phyloP scores from a whole-genome alignment of 805 yeast species.

The Metschnikowia matae region DNA sequence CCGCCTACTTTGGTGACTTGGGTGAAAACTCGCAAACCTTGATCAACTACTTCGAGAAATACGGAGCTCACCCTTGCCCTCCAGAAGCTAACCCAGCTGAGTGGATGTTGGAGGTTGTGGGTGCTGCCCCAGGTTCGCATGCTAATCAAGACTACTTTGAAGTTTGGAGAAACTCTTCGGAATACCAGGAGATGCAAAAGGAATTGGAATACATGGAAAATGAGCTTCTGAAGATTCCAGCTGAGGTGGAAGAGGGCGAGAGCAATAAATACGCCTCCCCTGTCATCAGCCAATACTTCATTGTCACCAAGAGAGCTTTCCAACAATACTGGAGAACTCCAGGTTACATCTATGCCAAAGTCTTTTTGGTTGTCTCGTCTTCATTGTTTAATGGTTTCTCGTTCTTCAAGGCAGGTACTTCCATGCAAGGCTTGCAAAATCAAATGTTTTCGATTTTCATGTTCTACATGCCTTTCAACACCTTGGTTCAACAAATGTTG shows the following conservation, averaged over 20 bases:
- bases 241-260: slow-evolving; percentile 21
- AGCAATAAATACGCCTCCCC: slow-evolving; percentile 19
- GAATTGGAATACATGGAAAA: slow-evolving; percentile 64
- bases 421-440: slow-evolving; percentile 62
- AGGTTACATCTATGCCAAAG: slow-evolving; percentile 57
- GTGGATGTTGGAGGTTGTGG: slow-evolving; percentile 86
- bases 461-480: slow-evolving; percentile 37
- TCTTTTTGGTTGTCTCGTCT: slow-evolving; percentile 49
- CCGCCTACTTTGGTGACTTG: slow-evolving; percentile 79
- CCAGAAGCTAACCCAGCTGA: slow-evolving; percentile 21
- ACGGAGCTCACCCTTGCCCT: slow-evolving; percentile 66
- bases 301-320: slow-evolving; percentile 17
- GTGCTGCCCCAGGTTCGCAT: slow-evolving; percentile 78
- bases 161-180: slow-evolving; percentile 72
- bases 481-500: slow-evolving; percentile 39
- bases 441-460: slow-evolving; percentile 53
- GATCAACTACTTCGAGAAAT: slow-evolving; percentile 61
- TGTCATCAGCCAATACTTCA: slow-evolving; percentile 13
- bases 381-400: slow-evolving; percentile 69
- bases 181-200: slow-evolving; percentile 51
- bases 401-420: slow-evolving; percentile 58
- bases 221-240: slow-evolving; percentile 36
- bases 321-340: slow-evolving; percentile 61
- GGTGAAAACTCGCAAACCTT: slow-evolving; percentile 59
- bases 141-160: slow-evolving; percentile 69